These are phyloP conservation scores for Trichoderma orchidacearum DNA, from an alignment of 495 filamentous ascomycete species.

Conservation along the genomic window DNA sequence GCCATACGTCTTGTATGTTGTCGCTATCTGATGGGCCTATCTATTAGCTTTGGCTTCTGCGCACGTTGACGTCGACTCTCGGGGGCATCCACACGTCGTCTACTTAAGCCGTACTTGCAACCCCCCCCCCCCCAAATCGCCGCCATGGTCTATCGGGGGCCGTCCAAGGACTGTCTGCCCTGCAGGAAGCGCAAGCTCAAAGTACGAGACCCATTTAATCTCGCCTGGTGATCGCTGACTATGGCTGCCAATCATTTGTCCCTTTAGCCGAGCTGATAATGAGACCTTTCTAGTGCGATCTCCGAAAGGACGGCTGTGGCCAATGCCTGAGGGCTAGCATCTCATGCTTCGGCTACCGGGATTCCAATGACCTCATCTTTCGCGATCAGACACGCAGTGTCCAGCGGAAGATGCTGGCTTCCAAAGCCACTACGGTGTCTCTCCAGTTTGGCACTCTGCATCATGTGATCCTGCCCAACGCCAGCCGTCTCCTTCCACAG, in stretches of 20 bases:
- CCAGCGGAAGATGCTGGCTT: not conserved
- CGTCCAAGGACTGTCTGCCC: slow-evolving; percentile 2
- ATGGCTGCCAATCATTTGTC: not conserved
- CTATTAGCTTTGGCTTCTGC: too few relatives aligned
- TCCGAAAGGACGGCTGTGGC: not conserved
- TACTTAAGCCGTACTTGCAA: too few relatives aligned
- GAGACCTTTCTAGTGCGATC: not conserved
- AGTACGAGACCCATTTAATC: not conserved
- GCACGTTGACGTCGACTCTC: too few relatives aligned
- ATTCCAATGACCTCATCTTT: not conserved
- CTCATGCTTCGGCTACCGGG: slow-evolving; percentile 2
- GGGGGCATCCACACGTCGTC: too few relatives aligned
- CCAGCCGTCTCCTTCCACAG: not conserved
- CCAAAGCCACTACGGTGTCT: not conserved
- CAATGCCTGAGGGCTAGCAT: slow-evolving; percentile 1
- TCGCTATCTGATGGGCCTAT: too few relatives aligned
- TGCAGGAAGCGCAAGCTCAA: slow-evolving; percentile 3
- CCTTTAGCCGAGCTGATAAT: too few relatives aligned
- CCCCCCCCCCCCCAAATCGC: not conserved
- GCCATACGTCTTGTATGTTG: too few relatives aligned
- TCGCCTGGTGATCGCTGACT: not conserved
- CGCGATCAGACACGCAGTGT: slow-evolving; percentile 1
- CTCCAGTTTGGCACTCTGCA: not conserved
- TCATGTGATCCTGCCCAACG: not conserved
- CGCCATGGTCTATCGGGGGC: slow-evolving; percentile 3